Percentiles rank a stretch among this genome's conserved stretches.
Conservation (phyloP, 768 basidiomycete genomes). For the Auricularia cornea region DNA sequence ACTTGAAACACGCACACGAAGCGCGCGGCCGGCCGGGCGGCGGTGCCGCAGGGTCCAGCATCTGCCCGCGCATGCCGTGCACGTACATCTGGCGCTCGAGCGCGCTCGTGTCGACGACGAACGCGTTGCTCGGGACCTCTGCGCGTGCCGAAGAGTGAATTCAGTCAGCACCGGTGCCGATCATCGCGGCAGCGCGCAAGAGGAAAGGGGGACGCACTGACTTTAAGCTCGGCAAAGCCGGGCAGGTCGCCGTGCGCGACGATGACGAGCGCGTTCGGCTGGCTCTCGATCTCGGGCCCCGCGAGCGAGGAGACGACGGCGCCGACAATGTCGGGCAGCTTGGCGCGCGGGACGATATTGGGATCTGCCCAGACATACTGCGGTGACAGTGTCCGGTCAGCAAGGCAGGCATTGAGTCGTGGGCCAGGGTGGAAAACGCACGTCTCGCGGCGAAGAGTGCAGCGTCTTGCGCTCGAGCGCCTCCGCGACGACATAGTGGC, state of each 20-base stretch:
- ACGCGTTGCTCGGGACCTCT: constrained; percentile 70
- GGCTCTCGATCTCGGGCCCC: constrained; percentile 69
- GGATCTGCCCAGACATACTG: constrained; percentile 34
- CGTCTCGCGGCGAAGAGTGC: constrained; percentile 52
- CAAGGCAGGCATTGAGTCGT: too few species aligned
- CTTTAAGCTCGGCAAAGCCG: constrained; percentile 69
- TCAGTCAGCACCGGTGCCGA: not conserved
- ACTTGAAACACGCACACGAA: not conserved
- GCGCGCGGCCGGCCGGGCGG: constrained; percentile 38
- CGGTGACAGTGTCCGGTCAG: not conserved
- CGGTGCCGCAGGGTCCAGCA: constrained; percentile 53
- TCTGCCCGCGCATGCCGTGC: constrained; percentile 46
- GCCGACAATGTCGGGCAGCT: constrained; percentile 62
- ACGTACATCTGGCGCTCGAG: constrained; percentile 58
- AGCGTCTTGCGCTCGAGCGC: constrained; percentile 37
- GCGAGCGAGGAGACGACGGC: constrained; percentile 61
- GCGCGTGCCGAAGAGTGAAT: constrained; percentile 3
- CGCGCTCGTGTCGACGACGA: constrained; percentile 54
- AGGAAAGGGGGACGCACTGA: constrained; percentile 43
- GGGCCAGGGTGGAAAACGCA: constrained; percentile 41
- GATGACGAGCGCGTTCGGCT: constrained; percentile 60
- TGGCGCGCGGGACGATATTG: constrained; percentile 57
- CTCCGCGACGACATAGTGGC: constrained; percentile 68
- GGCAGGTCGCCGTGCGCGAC: constrained; percentile 59
- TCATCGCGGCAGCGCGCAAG: not conserved